phyloP scores from a whole-genome alignment of 805 yeast species.

The Clavispora vitiphila region DNA sequence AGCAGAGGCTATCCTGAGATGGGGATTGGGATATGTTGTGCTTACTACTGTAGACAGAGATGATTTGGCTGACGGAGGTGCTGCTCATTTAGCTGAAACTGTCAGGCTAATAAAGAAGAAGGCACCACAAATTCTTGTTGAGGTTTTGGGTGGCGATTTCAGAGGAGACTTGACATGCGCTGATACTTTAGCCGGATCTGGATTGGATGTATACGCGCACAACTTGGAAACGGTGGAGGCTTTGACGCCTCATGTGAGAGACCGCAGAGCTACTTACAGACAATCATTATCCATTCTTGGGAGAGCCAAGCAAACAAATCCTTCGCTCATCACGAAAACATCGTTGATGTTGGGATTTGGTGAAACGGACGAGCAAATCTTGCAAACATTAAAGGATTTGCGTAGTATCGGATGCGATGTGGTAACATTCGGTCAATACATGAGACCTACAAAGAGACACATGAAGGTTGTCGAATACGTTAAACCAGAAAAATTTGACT shows the following conservation, averaged over 20 bases:
- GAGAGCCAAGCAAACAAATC: constrained; percentile 74
- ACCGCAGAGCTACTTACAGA: constrained; percentile 91
- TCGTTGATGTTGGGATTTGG: constrained; percentile 97
- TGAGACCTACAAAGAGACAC: constrained; percentile 98
- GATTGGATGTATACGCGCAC: constrained; percentile 95
- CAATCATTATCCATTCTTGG: constrained; percentile 76
- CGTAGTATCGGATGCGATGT: constrained; percentile 81
- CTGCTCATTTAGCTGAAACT: constrained; percentile 84
- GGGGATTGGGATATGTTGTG: constrained; percentile 98
- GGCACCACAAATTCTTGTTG: constrained; percentile 88
- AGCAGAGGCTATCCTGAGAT: constrained; percentile 92
- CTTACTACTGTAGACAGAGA: constrained; percentile 97
- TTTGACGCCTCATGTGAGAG: constrained; percentile 91
- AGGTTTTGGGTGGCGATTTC: constrained; percentile 92
- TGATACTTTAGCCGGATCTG: constrained; percentile 72
- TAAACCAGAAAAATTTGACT: constrained; percentile 88
- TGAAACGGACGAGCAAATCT: constrained; percentile 86
- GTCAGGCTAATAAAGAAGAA: constrained; percentile 78
- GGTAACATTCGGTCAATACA: constrained; percentile 97
- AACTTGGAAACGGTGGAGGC: constrained; percentile 95
- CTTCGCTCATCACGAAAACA: constrained; percentile 81
- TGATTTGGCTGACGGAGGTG: constrained; percentile 90
- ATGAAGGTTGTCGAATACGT: constrained; percentile 97
- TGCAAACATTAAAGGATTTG: constrained; percentile 70
- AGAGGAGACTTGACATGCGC: constrained; percentile 85